Evolutionary conservation across 1,284 basidiomycete species (phyloP).

Genomic region (Mycena sp.): DNA sequence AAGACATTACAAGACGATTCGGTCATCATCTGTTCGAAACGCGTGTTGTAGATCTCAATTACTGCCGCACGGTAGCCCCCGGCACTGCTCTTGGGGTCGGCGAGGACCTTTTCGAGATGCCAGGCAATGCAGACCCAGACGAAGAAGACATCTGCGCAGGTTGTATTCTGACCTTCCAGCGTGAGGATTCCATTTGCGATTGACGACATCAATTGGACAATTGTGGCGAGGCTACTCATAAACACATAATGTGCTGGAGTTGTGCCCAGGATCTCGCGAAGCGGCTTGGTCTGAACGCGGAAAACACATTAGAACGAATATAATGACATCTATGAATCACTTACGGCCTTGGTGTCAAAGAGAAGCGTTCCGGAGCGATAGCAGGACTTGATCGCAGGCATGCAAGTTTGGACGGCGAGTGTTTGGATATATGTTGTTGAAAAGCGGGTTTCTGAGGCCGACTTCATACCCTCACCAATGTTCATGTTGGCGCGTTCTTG

Average conservation of each 20-base stretch:
- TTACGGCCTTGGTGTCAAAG: background rate
- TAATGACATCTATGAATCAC: background rate
- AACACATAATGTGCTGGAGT: conserved; percentile 18
- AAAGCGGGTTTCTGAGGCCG: background rate
- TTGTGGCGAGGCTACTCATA: conserved; percentile 23
- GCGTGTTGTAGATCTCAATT: conserved; percentile 32
- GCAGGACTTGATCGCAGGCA: background rate
- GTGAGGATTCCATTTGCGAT: conserved; percentile 34
- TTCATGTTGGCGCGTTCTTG: background rate
- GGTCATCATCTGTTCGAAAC: conserved; percentile 39
- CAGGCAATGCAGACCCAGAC: conserved; percentile 37
- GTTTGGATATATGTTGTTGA: conserved; percentile 11
- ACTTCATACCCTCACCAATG: background rate
- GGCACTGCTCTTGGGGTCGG: conserved; percentile 9
- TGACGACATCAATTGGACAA: conserved; percentile 29
- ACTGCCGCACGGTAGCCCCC: conserved; percentile 1
- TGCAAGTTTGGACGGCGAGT: conserved; percentile 7
- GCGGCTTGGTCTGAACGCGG: background rate
- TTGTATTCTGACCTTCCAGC: conserved; percentile 37
- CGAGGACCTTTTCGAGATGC: conserved; percentile 32
- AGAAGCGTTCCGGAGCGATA: background rate
- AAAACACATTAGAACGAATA: background rate
- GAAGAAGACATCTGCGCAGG: conserved; percentile 38
- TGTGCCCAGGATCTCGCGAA: background rate
- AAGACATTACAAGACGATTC: conserved; percentile 37